Percentiles rank a stretch among this genome's conserved stretches.
Evolutionary conservation across 2,329 filamentous ascomycete species (phyloP).

Genomic region (Colletotrichum caudatum): DNA sequence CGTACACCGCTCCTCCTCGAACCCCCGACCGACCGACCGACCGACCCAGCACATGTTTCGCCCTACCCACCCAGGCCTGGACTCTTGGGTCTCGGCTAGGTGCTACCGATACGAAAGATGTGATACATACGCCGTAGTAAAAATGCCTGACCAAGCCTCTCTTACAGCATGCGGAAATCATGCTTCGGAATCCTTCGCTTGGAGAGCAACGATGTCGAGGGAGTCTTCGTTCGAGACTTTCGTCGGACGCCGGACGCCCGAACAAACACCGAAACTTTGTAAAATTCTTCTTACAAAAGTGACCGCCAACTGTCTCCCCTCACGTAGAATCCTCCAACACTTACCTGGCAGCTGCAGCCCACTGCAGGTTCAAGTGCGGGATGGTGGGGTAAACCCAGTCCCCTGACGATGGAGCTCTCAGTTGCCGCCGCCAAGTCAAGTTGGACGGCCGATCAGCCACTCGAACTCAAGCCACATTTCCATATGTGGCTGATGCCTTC

Average conservation of each 20-base stretch:
- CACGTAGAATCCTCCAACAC: constrained; percentile 12
- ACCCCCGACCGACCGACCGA: constrained; percentile 23
- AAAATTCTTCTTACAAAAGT: not conserved
- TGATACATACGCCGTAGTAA: not conserved
- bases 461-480: not conserved
- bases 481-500: constrained; percentile 1
- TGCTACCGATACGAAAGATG: constrained; percentile 6
- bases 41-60: constrained; percentile 33
- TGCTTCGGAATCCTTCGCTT: not conserved
- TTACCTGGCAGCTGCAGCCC: constrained; percentile 38
- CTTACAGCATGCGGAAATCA: not conserved
- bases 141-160: not conserved
- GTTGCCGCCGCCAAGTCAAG: not conserved
- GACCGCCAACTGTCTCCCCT: constrained; percentile 9
- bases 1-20: constrained; percentile 35
- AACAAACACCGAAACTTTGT: not conserved
- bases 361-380: constrained; percentile 36
- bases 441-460: constrained; percentile 17
- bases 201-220: not conserved
- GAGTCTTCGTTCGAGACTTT: not conserved
- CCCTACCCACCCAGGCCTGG: constrained; percentile 25
- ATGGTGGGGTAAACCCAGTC: constrained; percentile 32
- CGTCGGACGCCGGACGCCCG: too few relatives aligned
- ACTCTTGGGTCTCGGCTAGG: constrained; percentile 14
- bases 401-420: constrained; percentile 10